Evolutionary conservation across 2,329 filamentous ascomycete species (phyloP).

Genomic region (Metarhizium brunneum): DNA sequence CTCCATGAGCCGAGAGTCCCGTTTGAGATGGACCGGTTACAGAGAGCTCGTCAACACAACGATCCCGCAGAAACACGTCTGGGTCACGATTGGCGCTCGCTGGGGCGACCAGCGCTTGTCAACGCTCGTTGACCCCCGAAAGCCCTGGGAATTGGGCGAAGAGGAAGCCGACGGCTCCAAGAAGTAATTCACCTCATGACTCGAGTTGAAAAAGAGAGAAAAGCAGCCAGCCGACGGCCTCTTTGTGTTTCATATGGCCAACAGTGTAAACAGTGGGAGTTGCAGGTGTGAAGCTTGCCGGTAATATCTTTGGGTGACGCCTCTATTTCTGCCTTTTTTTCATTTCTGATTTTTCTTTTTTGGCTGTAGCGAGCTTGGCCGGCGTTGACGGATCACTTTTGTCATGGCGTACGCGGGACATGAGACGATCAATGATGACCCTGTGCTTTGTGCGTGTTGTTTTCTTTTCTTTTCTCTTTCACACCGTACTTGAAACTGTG

Average conservation of each 20-base stretch:
- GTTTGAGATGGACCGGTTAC: conserved; percentile 49
- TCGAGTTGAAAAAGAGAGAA: background rate
- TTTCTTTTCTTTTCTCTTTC: background rate
- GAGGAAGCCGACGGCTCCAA: conserved; percentile 34
- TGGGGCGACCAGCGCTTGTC: conserved; percentile 48
- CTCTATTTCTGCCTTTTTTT: conserved; percentile 13
- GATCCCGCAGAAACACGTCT: conserved; percentile 53
- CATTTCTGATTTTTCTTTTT: conserved; percentile 7
- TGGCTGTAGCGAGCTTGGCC: conserved; percentile 3
- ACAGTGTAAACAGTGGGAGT: background rate
- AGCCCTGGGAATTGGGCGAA: conserved; percentile 42
- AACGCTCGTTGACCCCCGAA: conserved; percentile 45
- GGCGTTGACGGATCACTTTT: conserved; percentile 9
- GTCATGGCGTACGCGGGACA: conserved; percentile 9
- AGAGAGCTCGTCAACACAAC: conserved; percentile 44
- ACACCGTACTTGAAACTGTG: background rate
- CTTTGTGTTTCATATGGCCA: background rate
- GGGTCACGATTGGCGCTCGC: conserved; percentile 58
- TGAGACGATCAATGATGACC: conserved; percentile 5
- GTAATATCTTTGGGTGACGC: background rate
- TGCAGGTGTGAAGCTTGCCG: background rate
- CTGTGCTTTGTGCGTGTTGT: background rate
- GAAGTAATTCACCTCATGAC: conserved; percentile 12
- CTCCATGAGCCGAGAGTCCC: conserved; percentile 43
- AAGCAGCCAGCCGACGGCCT: background rate